Evolutionary conservation across 108 stramenopile species (phyloP), one percentile per base, ranked within the genome.

Genomic region (Conticribra weissflogii): DNA sequence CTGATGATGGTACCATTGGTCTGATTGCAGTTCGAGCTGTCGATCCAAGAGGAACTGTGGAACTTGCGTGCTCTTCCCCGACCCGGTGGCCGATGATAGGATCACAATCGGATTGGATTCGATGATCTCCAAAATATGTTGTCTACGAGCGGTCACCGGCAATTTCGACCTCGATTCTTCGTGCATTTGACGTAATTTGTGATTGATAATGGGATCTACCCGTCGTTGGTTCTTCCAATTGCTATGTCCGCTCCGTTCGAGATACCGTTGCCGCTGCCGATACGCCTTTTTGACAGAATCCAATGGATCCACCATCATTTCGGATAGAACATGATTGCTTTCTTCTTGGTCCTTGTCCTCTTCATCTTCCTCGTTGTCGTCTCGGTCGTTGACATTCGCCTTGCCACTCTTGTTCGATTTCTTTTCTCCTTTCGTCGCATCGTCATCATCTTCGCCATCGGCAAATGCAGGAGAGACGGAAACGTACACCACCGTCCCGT

Each of bases 31-130:
- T 21, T 54, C 59, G 34, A 19, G 22, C 24, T 33, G 68, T 24
- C 63, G 64, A 23, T 96, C 92, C 54, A 95, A 54, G 2, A 97
- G 48, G 41, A 89, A 89, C 59, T 97, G 97, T 4, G 94, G 95
- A 5, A 96, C 71, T 74, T 97, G 92, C 36, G 91, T 94, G 9
- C 74, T 78, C 61, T 95, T 92, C 19, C 94, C 94, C 53, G 83
- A 82, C 8, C 94, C 91, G 0, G 96, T 96, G 15, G 84, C 87
- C 23, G 93, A 93, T 27, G 74, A 78, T 18, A 96, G 44, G 21
- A 96, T 65, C 3, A 85, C 70, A 12, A 96, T 88, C 24, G 63
- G 65, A 62, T 63, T 65, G 2, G 53, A 30, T 4, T 51, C 49
- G 18, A 92, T 33, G 2, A 72, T 55, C 8, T 48, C 30, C 9